Evolutionary conservation across 208 protist species (phyloP), one percentile per base, ranked within the genome.

Genomic region (Acanthamoeba lenticulata): DNA sequence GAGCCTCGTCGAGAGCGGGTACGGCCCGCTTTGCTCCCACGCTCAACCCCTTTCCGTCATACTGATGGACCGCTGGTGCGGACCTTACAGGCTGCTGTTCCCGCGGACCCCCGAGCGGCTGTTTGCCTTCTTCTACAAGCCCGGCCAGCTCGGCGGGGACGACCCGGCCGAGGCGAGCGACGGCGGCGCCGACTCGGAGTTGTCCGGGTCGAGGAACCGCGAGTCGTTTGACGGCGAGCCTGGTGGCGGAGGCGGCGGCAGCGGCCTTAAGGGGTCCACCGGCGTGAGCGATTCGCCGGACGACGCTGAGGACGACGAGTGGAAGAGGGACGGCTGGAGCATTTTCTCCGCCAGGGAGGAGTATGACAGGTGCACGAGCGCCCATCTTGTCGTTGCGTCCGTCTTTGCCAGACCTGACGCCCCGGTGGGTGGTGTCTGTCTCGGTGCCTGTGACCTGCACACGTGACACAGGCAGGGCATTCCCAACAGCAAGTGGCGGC

Each of bases 71-170:
- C n/a, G n/a, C n/a, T n/a, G 45, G 45, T 15, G 45, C 45, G 45
- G 45, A 15, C 45, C 15, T 3, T 21, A 57, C 27, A 65, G 57
- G 21, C 72, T 83, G 34, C n/a, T 49, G 36, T 83, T 83, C 15
- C 72, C 72, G 11, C 27, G 42, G 72, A 52, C 72, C 21, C 42
- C 42, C 21, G 72, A 83, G 27, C 36, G 72, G 1, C 7, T 83
- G 72, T 83, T 83, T 45, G 72, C 72, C 4, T 83, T 83, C 42
- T 83, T 83, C 32, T 83, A 83, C 42, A 83, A 83, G 72, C 72
- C 72, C 27, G n/a, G 42, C 72, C 36, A 49, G 36, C 15, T 52
- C 42, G 34, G 34, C 40, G 21, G 42, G 1, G 72, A 83, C 72
- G 3, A 83, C 57, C 15, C 17, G 0, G 27, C 57, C 32, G 4